Base-by-base conservation (phyloP, 129 eudicot genomes). In the Erigeron canadensis region DNA sequence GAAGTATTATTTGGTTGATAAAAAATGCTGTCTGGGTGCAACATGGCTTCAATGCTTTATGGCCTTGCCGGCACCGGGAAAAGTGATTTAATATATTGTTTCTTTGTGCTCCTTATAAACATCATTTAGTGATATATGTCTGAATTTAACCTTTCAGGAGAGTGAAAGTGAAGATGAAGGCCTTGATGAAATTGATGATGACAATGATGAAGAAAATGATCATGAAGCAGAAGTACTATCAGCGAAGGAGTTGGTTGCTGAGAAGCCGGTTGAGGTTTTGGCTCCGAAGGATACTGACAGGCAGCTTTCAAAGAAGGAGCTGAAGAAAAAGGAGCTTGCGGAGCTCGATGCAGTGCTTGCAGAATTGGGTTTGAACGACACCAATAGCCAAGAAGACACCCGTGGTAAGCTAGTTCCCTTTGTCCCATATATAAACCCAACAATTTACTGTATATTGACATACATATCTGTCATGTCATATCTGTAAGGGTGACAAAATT, bases 311-410 rank as follows among this genome's bases (percentile, higher is more conserved):
- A 92, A 92, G 88, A 92, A 92, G 69, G 98, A 92, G 79, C 66
- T 85, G 51, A 89, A 81, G 89, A 92, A 92, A 21, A 92, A 92
- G 84, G 98, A 89, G 84, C 98, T 92, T 51, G 98, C 88, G 0
- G 98, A 92, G 67, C 98, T 92, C 40, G 98, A 92, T 2, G 98
- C 95, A 11, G 81, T 92, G 46, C 90, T 92, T 80, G 96, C 95
- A 16, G 89, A 92, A 77, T 81, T 92, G 59, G 96, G 98, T 63
- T 73, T 67, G 46, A 68, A 75, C 67, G 79, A 86, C 65, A 50
- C 71, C 75, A 78, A 78, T 71, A 56, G 18, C 72, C 80, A 85
- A 81, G 89, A 86, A 63, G 79, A 79, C 37, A 66, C 84, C 44
- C 62, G 40, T 37, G 87, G 91, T 83, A 70, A 81, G 81, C 58